Conservation (phyloP, 345 rosid genomes). For the Laguncularia racemosa region DNA sequence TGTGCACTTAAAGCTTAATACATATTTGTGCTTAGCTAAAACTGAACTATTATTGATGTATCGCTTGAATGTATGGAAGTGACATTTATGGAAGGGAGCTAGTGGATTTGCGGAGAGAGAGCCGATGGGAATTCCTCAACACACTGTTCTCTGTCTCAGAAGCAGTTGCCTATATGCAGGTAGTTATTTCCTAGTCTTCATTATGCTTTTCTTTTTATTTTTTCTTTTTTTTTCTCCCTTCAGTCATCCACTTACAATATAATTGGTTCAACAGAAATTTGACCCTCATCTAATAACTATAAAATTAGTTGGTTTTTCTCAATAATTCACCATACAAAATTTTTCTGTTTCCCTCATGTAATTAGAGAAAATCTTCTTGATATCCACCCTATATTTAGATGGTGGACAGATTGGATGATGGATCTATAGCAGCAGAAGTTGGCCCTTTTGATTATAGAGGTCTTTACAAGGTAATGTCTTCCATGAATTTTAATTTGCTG, state of each 20-base stretch:
- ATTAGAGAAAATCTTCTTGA: background rate
- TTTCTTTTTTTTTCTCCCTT: background rate
- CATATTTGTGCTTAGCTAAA: conserved; percentile 9
- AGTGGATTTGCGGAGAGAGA: conserved; percentile 86
- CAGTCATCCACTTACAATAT: too few relatives aligned
- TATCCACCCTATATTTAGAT: conserved; percentile 41
- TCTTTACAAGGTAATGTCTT: conserved; percentile 66
- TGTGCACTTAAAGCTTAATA: too few relatives aligned
- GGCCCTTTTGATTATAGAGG: conserved; percentile 81
- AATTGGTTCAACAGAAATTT: background rate
- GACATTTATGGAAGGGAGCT: conserved; percentile 94
- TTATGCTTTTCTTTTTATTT: background rate
- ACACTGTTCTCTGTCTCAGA: conserved; percentile 94
- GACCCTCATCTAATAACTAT: too few relatives aligned
- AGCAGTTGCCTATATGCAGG: conserved; percentile 95
- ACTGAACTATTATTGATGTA: conserved; percentile 22
- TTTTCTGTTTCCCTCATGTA: background rate
- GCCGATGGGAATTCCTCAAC: conserved; percentile 88
- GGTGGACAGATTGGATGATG: conserved; percentile 92
- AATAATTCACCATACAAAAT: too few relatives aligned
- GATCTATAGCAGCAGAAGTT: conserved; percentile 59
- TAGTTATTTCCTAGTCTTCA: conserved; percentile 9
- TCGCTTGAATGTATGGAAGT: conserved; percentile 47
- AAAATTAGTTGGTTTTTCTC: too few relatives aligned
- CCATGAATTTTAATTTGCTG: conserved; percentile 6